These are phyloP conservation scores for Corynascus novoguineensis DNA, from an alignment of 495 filamentous ascomycete species.

Conservation along the genomic window DNA sequence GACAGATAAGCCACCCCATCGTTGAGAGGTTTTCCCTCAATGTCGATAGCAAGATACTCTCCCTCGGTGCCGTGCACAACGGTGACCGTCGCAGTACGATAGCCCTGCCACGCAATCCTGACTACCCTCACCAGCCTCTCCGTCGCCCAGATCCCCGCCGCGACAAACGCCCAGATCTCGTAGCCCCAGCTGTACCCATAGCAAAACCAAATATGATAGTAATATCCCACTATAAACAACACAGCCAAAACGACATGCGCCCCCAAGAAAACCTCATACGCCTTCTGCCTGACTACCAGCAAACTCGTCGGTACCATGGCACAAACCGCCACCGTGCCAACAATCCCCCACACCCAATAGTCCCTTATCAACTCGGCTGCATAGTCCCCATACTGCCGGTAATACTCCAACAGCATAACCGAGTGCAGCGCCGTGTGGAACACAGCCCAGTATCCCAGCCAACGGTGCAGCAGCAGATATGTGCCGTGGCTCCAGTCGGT, in stretches of 20 bases:
- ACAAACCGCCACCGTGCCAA: slow-evolving; percentile 6
- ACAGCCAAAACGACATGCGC: neutral
- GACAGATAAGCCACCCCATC: neutral
- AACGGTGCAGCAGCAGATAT: slow-evolving; percentile 43
- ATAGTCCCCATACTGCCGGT: slow-evolving; percentile 7
- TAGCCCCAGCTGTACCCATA: neutral
- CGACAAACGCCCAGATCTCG: neutral
- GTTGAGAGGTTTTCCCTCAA: no score
- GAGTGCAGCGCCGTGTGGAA: slow-evolving; percentile 5
- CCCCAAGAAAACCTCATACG: neutral
- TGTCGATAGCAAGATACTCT: no score
- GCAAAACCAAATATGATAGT: neutral
- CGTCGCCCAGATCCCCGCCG: no score
- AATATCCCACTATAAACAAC: neutral
- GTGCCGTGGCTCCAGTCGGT: slow-evolving; percentile 44
- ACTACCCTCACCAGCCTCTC: no score
- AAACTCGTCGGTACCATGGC: neutral
- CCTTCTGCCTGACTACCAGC: neutral
- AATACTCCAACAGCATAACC: slow-evolving; percentile 1
- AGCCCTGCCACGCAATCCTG: no score
- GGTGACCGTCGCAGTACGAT: no score
- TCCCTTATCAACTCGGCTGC: slow-evolving; percentile 23
- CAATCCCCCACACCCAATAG: slow-evolving; percentile 21
- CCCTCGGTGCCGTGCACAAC: no score
- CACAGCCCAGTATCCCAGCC: slow-evolving; percentile 18